Percentiles rank a stretch among this genome's conserved stretches.
Conservation (phyloP, 768 basidiomycete genomes). For the Lyophyllum decastes region DNA sequence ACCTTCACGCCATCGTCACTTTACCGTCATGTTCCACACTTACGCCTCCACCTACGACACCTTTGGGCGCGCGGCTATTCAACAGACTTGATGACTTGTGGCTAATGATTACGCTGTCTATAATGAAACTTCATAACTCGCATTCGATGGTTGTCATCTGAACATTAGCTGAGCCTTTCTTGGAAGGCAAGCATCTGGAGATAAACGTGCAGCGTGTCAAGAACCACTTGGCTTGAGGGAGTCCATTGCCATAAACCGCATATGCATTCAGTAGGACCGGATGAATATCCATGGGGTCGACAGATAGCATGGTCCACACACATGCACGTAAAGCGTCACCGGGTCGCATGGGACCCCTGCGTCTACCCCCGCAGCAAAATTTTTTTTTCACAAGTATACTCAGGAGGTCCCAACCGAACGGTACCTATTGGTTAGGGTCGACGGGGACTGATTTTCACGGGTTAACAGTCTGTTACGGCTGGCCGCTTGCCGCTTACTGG, state of each 20-base stretch:
- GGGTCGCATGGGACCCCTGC: neutral
- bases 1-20: neutral
- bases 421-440: neutral
- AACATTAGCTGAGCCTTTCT: neutral
- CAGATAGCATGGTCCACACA: neutral
- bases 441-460: neutral
- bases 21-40: neutral
- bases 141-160: neutral
- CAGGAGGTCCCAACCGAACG: neutral
- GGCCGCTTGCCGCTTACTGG: neutral
- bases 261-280: no score
- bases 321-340: neutral
- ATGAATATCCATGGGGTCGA: neutral
- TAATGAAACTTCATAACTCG: slow-evolving; percentile 3
- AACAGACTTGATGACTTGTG: slow-evolving; percentile 1
- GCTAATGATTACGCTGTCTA: slow-evolving; percentile 14
- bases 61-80: slow-evolving; percentile 8
- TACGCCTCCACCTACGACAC: neutral
- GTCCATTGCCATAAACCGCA: no score
- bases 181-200: no score
- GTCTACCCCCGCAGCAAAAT: neutral
- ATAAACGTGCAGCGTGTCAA: no score
- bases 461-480: no score
- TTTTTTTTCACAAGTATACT: neutral
- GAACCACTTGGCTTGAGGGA: no score